Evolutionary conservation across 192 early-diverging fungal species (phyloP).

Genomic region (Podila clonocystis): DNA sequence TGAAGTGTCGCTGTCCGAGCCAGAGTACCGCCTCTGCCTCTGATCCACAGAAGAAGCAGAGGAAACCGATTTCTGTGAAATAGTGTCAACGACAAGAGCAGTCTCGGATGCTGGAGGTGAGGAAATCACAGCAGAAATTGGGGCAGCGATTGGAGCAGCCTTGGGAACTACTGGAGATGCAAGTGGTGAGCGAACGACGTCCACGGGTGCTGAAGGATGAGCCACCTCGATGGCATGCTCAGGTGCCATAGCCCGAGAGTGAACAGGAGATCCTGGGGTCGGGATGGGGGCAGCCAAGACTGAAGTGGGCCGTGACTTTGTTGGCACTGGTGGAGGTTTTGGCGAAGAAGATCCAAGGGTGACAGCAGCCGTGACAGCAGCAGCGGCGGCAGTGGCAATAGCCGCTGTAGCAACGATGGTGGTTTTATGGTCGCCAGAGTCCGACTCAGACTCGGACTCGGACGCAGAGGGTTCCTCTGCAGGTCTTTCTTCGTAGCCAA

Average conservation of each 20-base stretch:
- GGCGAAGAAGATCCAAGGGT: constrained; percentile 2
- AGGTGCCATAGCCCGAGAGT: not conserved
- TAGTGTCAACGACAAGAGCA: constrained; percentile 27
- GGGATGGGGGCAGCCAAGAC: constrained; percentile 7
- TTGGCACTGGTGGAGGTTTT: constrained; percentile 27
- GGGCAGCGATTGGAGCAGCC: not conserved
- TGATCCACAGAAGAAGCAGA: constrained; percentile 31
- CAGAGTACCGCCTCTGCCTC: constrained; percentile 32
- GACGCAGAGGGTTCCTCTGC: constrained; percentile 18
- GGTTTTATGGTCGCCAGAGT: constrained; percentile 6
- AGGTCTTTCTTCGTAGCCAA: constrained; percentile 30
- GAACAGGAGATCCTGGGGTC: constrained; percentile 14
- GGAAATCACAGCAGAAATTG: not conserved
- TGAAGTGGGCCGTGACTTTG: constrained; percentile 38
- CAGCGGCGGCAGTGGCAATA: constrained; percentile 2
- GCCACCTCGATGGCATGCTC: constrained; percentile 1
- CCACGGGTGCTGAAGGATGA: not conserved
- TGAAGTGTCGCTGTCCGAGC: constrained; percentile 44
- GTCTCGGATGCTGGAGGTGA: not conserved
- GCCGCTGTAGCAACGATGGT: not conserved
- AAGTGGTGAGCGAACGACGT: no score
- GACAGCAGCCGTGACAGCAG: not conserved
- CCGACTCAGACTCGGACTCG: constrained; percentile 34
- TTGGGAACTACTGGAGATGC: not conserved
- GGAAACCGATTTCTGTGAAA: constrained; percentile 43